These are phyloP conservation scores for Pulicaria dysenterica DNA, from an alignment of 129 eudicot species.

Conservation along the genomic window DNA sequence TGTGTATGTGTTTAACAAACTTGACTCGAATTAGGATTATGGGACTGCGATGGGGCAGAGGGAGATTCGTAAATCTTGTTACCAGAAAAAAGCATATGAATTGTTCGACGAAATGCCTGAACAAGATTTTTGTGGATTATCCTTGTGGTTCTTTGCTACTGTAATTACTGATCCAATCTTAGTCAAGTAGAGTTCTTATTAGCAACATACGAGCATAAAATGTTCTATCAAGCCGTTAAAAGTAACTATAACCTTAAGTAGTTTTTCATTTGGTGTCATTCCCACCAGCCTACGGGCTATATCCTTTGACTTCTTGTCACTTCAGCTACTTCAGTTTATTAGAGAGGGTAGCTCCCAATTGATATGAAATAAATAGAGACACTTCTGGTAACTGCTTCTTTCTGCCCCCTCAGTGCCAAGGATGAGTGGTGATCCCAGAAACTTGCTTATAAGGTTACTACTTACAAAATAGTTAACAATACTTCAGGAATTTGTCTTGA, in stretches of 20 bases:
- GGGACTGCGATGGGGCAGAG: background rate
- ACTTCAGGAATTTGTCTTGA: background rate
- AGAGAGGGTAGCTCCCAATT: too few relatives aligned
- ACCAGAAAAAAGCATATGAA: background rate
- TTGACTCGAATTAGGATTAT: background rate
- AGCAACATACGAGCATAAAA: background rate
- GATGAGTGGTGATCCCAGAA: background rate
- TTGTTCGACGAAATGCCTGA: slow-evolving; percentile 21
- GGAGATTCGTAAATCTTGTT: background rate
- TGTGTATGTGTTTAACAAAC: background rate
- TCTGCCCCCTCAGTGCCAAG: background rate
- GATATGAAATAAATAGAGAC: too few relatives aligned
- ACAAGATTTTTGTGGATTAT: background rate
- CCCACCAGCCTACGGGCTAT: too few relatives aligned
- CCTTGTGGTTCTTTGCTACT: background rate
- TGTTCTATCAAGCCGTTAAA: background rate
- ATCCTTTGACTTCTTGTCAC: too few relatives aligned
- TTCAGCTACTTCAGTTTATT: too few relatives aligned
- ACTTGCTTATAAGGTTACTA: background rate
- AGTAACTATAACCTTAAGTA: too few relatives aligned
- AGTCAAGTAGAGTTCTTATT: background rate
- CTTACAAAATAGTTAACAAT: background rate
- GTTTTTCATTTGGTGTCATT: too few relatives aligned
- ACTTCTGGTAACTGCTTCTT: too few relatives aligned
- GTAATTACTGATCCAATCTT: background rate